A percentile compares a stretch with the other conserved stretches of the same genome.
Evolutionary conservation across 1,284 basidiomycete genomes (phyloP).

Genomic region (Neonothopanus nambi): DNA sequence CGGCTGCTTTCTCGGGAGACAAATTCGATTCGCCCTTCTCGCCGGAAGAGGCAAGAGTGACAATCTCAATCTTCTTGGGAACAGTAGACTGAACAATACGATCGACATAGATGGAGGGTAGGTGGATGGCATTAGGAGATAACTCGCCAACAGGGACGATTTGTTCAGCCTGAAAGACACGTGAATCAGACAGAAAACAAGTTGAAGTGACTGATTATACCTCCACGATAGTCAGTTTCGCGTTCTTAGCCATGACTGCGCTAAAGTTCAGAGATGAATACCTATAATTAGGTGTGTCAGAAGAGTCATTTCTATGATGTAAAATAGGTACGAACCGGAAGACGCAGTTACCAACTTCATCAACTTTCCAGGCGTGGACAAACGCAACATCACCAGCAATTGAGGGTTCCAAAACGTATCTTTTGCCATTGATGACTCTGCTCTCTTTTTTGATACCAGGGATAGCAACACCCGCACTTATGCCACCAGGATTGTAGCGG

Average conservation of each 20-base stretch:
- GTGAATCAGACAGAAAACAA: conserved; percentile 3
- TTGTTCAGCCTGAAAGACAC: conserved; percentile 71
- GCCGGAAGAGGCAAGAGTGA: conserved; percentile 59
- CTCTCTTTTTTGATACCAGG: conserved; percentile 80
- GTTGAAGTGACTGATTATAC: conserved; percentile 35
- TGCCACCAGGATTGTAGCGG: conserved; percentile 70
- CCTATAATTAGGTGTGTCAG: conserved; percentile 35
- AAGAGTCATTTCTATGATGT: background rate
- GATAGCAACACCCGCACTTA: conserved; percentile 63
- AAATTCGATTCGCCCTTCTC: conserved; percentile 23
- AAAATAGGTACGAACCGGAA: conserved; percentile 61
- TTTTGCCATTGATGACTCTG: conserved; percentile 78
- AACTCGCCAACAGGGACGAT: conserved; percentile 88
- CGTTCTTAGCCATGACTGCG: conserved; percentile 85
- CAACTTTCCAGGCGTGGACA: conserved; percentile 93
- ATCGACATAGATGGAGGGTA: conserved; percentile 87
- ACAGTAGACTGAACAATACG: conserved; percentile 80
- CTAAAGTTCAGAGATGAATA: conserved; percentile 91
- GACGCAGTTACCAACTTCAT: conserved; percentile 85
- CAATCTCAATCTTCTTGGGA: conserved; percentile 80
- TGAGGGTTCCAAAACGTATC: conserved; percentile 87
- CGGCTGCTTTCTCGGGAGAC: conserved; percentile 52
- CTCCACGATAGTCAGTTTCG: conserved; percentile 91
- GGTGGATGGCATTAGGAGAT: conserved; percentile 82
- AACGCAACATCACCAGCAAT: conserved; percentile 89